Evolutionary conservation across 768 basidiomycete species (phyloP), one percentile per base, ranked within the genome.

Genomic region (Dendrothele bispora): DNA sequence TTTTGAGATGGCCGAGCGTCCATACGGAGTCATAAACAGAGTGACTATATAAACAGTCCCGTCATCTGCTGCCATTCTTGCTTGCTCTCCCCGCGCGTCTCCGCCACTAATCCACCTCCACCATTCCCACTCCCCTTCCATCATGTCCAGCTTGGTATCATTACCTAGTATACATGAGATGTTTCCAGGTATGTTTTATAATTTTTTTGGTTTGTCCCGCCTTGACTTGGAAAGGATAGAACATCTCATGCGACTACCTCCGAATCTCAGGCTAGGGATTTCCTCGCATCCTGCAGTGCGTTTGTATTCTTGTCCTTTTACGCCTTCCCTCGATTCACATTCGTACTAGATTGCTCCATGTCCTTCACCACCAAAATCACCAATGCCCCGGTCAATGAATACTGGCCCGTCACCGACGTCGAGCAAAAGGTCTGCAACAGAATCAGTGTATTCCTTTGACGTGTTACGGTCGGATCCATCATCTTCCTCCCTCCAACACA

Each of bases 161-260:
- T 62, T 81, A 22, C 79, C 79, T 22, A 75, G 76, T 54, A 79
- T 79, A 21, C 70, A 73, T 21, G 77, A 80, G 50, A 77, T 80
- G 69, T 82, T 80, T 52, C 79, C 79, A 38, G 80, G 80, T 75
- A 29, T 14, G 53, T 35, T 65, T 47, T 52, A 46, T 47, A 45
- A 51, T 30, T 48, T 50, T 32, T 39, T 27, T 12, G 15, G 27
- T 37, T 42, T 12, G 18, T 3, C 3, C 30, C 17, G 34, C 7
- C 15, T 21, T 5, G 32, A 24, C 11, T 3, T 4, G 20, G 3
- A n/a, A n/a, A n/a, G n/a, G n/a, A 3, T 55, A 66, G 18, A 56
- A 48, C 20, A 61, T 58, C 48, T 61, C 21, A 24, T 51, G 43
- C 37, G 27, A 21, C 20, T 30, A 5, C 24, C 45, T 18, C 34